Percentiles rank a stretch among this genome's conserved stretches.
Evolutionary conservation across 495 filamentous ascomycete species (phyloP).

Genomic region (Penicillium pulvis): DNA sequence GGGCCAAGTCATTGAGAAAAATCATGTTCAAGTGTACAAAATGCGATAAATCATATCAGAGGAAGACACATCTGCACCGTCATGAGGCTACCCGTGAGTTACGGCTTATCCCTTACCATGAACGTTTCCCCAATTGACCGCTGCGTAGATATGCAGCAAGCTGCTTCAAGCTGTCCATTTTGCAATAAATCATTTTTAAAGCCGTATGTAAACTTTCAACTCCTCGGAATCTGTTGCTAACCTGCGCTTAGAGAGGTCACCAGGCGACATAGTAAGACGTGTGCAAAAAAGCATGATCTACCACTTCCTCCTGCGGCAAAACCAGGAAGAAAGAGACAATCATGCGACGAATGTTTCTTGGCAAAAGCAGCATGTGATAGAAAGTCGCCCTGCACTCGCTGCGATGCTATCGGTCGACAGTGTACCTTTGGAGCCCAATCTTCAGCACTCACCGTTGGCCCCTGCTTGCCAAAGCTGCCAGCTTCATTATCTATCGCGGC

Average conservation of each 20-base stretch:
- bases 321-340: constrained; percentile 38
- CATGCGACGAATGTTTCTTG: constrained; percentile 36
- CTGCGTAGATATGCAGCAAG: constrained; percentile 28
- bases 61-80: constrained; percentile 35
- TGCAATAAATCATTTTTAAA: constrained; percentile 41
- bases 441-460: constrained; percentile 33
- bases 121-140: constrained; percentile 16
- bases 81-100: constrained; percentile 36
- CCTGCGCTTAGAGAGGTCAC: constrained; percentile 34
- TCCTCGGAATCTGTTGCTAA: background rate
- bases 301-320: constrained; percentile 31
- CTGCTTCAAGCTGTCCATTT: constrained; percentile 35
- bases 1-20: background rate
- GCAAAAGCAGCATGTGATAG: constrained; percentile 37
- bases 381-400: constrained; percentile 33
- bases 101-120: background rate
- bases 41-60: constrained; percentile 36
- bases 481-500: constrained; percentile 58
- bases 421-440: constrained; percentile 26
- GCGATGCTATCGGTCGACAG: constrained; percentile 23
- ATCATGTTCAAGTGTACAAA: constrained; percentile 37
- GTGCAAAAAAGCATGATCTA: constrained; percentile 39
- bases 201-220: constrained; percentile 19
- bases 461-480: constrained; percentile 1
- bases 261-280: constrained; percentile 38